Evolutionary conservation across 1,284 basidiomycete genomes (phyloP).

Genomic region (Caloboletus inedulis): DNA sequence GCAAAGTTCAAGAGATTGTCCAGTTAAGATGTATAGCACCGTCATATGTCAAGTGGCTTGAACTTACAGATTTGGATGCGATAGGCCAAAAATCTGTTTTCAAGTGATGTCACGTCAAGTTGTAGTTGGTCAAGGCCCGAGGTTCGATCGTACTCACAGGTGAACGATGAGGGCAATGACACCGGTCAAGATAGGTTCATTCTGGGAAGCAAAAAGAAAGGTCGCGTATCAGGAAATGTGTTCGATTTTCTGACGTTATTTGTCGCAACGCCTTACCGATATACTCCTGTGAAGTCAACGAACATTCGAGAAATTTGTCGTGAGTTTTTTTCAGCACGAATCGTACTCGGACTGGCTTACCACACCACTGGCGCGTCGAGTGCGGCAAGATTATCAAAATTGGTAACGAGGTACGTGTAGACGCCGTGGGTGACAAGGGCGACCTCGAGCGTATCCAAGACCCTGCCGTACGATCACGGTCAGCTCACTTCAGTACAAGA

Average conservation of each 20-base stretch:
- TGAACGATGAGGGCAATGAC: neutral
- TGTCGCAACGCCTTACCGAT: neutral
- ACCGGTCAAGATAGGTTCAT: neutral
- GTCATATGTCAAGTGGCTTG: neutral
- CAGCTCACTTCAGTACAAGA: neutral
- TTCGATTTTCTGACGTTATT: neutral
- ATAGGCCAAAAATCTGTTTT: slow-evolving; percentile 1
- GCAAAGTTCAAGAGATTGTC: neutral
- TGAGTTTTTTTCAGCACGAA: neutral
- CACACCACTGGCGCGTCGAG: neutral
- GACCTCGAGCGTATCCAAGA: neutral
- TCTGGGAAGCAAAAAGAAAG: neutral
- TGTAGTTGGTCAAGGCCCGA: neutral
- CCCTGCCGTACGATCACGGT: neutral
- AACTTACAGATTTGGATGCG: slow-evolving; percentile 4
- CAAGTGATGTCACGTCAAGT: neutral
- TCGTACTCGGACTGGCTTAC: neutral
- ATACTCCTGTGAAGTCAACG: neutral
- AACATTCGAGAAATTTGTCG: neutral
- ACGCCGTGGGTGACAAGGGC: neutral
- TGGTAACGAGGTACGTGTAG: neutral
- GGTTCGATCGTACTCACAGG: neutral
- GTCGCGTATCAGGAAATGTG: neutral
- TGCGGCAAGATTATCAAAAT: neutral
- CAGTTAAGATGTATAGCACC: neutral